Evolutionary conservation across 768 basidiomycete genomes (phyloP), one percentile per base, ranked within the genome.

Genomic region (Pulveroboletus sp.): DNA sequence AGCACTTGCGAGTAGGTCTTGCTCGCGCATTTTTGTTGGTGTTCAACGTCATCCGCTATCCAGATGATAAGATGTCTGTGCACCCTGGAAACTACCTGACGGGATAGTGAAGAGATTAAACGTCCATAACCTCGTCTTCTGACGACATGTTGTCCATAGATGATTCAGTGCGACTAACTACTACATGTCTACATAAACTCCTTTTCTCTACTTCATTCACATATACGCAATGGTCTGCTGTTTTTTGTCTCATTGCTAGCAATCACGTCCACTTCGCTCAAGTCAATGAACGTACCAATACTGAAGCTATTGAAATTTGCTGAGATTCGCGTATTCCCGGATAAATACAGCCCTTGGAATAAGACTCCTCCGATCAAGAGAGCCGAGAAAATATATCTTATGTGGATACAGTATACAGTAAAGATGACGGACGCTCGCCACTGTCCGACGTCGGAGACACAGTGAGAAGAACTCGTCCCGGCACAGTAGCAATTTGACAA

Each of bases 51-150:
- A 18, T 14, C 42, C 7, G 14, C 13, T n/a, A 39, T 11, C 14
- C 30, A 59, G 61, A 62, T 21, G 21, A 21, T 4, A 21, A 21
- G 4, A 21, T 17, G 57, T 57, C 27, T 51, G 48, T 47, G 49
- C 39, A n/a, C 27, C 46, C 3, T 59, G 61, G 61, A 62, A 33
- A n/a, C 61, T 54, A 13, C 51, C 56, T 9, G 43, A 61, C 43
- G 60, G 27, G 53, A 59, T 6, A 53, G 60, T 5, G 42, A 52
- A 10, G 49, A 59, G 21, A 21, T 21, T 21, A 21, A 21, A 21
- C 4, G 21, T 21, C 21, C n/a, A 8, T 28, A 28, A 28, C 6
- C 27, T 8, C 8, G 27, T 28, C 27, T 28, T 8, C 27, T 28
- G 27, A 8, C 27, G 27, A 28, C 27, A 8, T 28, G 27, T 5